Evolutionary conservation across 192 early-diverging fungal species (phyloP).

Genomic region (Umbelopsis sp.): DNA sequence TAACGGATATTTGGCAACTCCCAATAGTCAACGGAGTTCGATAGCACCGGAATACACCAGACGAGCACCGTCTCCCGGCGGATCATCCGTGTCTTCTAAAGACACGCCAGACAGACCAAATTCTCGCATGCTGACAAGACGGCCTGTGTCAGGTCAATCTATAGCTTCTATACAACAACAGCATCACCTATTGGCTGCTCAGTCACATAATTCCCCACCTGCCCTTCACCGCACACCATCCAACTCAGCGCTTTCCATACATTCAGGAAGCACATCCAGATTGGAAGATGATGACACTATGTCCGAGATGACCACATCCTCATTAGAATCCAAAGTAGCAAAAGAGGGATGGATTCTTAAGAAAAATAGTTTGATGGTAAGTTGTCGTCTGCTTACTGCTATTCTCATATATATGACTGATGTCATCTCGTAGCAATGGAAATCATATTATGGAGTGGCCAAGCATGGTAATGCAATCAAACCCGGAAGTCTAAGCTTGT

Average conservation of each 20-base stretch:
- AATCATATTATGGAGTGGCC: slow-evolving; percentile 51
- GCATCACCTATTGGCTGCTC: slow-evolving; percentile 27
- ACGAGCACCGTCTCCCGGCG: slow-evolving; percentile 6
- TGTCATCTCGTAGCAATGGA: slow-evolving; percentile 46
- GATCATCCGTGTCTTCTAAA: background rate
- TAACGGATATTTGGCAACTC: slow-evolving; percentile 7
- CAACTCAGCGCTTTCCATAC: background rate
- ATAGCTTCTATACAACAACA: slow-evolving; percentile 34
- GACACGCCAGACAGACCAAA: background rate
- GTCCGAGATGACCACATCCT: background rate
- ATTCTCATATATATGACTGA: background rate
- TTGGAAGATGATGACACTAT: slow-evolving; percentile 1
- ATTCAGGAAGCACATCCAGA: background rate
- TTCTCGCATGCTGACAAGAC: slow-evolving; percentile 18
- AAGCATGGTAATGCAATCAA: slow-evolving; percentile 49
- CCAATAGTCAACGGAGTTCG: slow-evolving; percentile 2
- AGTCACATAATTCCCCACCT: slow-evolving; percentile 24
- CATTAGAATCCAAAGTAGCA: slow-evolving; percentile 42
- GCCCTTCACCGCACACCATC: slow-evolving; percentile 7
- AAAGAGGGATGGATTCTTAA: slow-evolving; percentile 57
- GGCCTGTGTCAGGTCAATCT: slow-evolving; percentile 19
- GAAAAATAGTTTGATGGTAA: slow-evolving; percentile 50
- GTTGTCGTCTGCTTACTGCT: background rate
- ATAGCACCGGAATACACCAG: slow-evolving; percentile 11
- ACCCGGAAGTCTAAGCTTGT: slow-evolving; percentile 49